These are phyloP conservation scores for Trypanosomatidae sp. DNA, from an alignment of 208 protist species.

Conservation along the genomic window DNA sequence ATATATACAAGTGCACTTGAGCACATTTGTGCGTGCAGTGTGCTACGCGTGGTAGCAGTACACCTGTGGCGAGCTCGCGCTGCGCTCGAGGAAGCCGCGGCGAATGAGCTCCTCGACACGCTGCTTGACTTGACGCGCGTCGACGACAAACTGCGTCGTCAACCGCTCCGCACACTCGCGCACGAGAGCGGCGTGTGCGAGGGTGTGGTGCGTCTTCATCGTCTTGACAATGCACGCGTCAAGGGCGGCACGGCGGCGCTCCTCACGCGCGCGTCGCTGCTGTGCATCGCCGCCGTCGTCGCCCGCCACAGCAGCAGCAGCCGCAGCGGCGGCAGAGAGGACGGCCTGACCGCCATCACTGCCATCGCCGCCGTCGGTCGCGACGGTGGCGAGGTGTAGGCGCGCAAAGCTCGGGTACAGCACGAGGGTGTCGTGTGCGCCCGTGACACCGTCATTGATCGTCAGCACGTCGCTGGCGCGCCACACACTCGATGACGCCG, in stretches of 20 bases:
- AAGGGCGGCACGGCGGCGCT: slow-evolving; percentile 20
- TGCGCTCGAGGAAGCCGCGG: slow-evolving; percentile 68
- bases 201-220: slow-evolving; percentile 60
- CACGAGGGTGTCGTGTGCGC: no score
- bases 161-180: slow-evolving; percentile 65
- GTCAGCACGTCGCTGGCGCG: no score
- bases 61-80: slow-evolving; percentile 21
- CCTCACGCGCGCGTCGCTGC: no score
- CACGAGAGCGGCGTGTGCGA: slow-evolving; percentile 58
- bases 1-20: background rate
- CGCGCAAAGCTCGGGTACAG: no score
- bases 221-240: slow-evolving; percentile 77
- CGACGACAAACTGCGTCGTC: slow-evolving; percentile 32
- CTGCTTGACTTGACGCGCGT: slow-evolving; percentile 70
- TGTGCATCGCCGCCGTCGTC: no score
- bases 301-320: no score
- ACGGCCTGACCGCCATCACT: no score
- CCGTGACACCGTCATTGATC: no score
- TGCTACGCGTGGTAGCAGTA: slow-evolving; percentile 75
- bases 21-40: background rate
- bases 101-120: slow-evolving; percentile 79
- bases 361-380: no score
- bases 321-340: no score
- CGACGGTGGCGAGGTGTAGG: no score
- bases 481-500: no score